A percentile compares a stretch with the other conserved stretches of the same genome.
These are phyloP conservation scores for Podospora didyma DNA, from an alignment of 495 filamentous ascomycete genomes.

Conservation along the genomic window DNA sequence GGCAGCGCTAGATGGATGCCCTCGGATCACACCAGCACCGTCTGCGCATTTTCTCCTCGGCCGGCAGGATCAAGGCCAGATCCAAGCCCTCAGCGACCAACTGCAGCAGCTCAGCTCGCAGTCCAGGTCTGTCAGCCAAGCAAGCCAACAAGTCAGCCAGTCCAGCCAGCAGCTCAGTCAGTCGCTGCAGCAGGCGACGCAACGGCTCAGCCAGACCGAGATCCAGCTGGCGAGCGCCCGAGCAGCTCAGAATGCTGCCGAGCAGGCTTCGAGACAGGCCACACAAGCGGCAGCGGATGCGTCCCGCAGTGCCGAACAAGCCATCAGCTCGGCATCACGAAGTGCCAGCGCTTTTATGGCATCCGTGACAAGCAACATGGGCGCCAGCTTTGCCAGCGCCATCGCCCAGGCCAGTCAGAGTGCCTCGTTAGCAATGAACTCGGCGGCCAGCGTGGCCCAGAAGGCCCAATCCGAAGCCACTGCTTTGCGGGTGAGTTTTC, in stretches of 20 bases:
- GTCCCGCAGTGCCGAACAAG: constrained; percentile 19
- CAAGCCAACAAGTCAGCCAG: constrained; percentile 36
- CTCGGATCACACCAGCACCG: constrained; percentile 18
- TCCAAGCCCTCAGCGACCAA: constrained; percentile 36
- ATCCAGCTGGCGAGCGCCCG: constrained; percentile 16
- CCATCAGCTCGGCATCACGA: constrained; percentile 12
- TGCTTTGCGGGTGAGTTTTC: constrained; percentile 27
- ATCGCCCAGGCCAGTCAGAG: constrained; percentile 30
- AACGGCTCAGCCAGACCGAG: constrained; percentile 25
- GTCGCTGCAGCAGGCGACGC: constrained; percentile 22
- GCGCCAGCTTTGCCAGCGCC: constrained; percentile 27
- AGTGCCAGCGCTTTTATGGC: constrained; percentile 23
- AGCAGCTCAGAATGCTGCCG: constrained; percentile 10
- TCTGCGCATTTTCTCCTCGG: neutral
- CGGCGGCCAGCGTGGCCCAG: constrained; percentile 32
- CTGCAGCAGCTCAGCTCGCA: constrained; percentile 23
- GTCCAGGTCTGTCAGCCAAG: constrained; percentile 32
- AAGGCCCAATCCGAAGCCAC: constrained; percentile 31
- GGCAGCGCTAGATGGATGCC: neutral
- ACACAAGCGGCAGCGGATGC: constrained; percentile 19
- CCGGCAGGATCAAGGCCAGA: constrained; percentile 38
- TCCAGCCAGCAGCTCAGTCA: constrained; percentile 34
- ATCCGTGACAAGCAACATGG: constrained; percentile 12
- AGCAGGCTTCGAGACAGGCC: constrained; percentile 20
- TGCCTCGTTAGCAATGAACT: constrained; percentile 22